phyloP scores from a whole-genome alignment of 2,329 filamentous ascomycete genomes.

The Onygenales sp. region DNA sequence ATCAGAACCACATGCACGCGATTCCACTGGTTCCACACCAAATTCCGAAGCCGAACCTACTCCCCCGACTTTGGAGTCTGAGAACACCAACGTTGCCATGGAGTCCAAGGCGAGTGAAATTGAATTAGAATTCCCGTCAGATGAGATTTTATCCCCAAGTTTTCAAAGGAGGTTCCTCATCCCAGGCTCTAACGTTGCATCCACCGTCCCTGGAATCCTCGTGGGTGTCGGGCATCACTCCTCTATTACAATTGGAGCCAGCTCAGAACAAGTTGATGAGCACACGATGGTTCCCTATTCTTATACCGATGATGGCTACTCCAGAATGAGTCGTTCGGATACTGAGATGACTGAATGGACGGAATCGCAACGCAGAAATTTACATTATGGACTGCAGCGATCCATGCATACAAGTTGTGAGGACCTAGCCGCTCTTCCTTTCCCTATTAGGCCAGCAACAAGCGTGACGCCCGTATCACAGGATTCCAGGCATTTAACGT shows the following conservation, averaged over 20 bases:
- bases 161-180: constrained; percentile 7
- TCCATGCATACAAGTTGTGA: not conserved
- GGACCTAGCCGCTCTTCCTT: constrained; percentile 1
- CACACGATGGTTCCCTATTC: not conserved
- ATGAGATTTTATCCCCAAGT: constrained; percentile 1
- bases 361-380: not conserved
- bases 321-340: not conserved
- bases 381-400: not conserved
- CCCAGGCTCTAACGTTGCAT: not conserved
- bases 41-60: not conserved
- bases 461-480: not conserved
- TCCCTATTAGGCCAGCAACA: constrained; percentile 13
- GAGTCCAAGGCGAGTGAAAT: constrained; percentile 10
- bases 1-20: not conserved
- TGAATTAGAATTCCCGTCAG: constrained; percentile 13
- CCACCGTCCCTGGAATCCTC: constrained; percentile 14
- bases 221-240: constrained; percentile 17
- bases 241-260: constrained; percentile 9
- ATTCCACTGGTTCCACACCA: not conserved
- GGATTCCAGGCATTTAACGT: not conserved
- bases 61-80: not conserved
- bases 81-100: no score
- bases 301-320: not conserved
- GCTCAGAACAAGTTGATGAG: constrained; percentile 6
- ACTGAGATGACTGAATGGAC: not conserved